Percentiles rank a stretch among this genome's conserved stretches.
Evolutionary conservation across 2,329 filamentous ascomycete species (phyloP).

Genomic region (Exserohilum turcica): DNA sequence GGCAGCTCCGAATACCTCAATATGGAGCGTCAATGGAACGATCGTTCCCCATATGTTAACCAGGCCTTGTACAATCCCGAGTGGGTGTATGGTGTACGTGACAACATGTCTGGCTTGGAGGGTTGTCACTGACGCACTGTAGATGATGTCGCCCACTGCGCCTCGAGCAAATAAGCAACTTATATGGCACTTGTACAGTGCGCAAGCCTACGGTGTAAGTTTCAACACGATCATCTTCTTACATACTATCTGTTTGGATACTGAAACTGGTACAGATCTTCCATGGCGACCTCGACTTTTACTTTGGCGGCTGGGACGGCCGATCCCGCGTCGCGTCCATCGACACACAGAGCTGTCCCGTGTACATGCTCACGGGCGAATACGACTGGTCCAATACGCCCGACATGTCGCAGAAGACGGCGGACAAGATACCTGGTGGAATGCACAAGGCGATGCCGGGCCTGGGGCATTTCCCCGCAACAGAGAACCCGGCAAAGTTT

Average conservation of each 20-base stretch:
- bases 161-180: slow-evolving; percentile 54
- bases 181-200: slow-evolving; percentile 57
- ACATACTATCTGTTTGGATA: neutral
- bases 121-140: neutral
- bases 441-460: slow-evolving; percentile 54
- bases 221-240: too few relatives aligned
- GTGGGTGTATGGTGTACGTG: slow-evolving; percentile 53
- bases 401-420: slow-evolving; percentile 53
- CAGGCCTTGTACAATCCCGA: slow-evolving; percentile 56
- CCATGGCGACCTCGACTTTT: slow-evolving; percentile 59
- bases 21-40: slow-evolving; percentile 53
- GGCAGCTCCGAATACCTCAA: slow-evolving; percentile 48
- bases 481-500: slow-evolving; percentile 51
- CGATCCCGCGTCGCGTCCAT: slow-evolving; percentile 52
- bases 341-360: slow-evolving; percentile 56
- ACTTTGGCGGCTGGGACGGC: slow-evolving; percentile 58
- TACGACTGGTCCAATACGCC: slow-evolving; percentile 57
- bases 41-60: slow-evolving; percentile 55
- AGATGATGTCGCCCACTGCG: slow-evolving; percentile 56
- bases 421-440: slow-evolving; percentile 54
- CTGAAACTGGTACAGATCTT: slow-evolving; percentile 46
- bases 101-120: too few relatives aligned
- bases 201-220: slow-evolving; percentile 56
- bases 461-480: slow-evolving; percentile 56
- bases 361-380: slow-evolving; percentile 59